Base-by-base conservation (phyloP, 208 protist genomes). In the Acanthamoeba culbertsoni region DNA sequence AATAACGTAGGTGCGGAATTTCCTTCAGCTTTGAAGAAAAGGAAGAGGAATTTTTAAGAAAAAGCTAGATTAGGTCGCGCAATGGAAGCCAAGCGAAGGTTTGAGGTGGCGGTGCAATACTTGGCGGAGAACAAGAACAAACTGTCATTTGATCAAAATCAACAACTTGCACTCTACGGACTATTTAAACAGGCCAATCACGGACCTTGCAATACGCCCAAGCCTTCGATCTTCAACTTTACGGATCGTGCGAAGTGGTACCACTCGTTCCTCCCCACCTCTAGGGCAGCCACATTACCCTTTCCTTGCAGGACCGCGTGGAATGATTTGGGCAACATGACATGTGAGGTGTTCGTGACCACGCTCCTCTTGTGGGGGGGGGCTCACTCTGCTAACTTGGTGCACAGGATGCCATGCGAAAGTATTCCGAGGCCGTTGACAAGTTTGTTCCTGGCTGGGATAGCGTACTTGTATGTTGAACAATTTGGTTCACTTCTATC, bases 161-260 rank as follows among this genome's bases (percentile, higher is more conserved):
- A 90, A 51, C 82, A 90, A 26, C 82, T 90, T 20, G 8, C 53
- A 7, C 43, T 90, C 2, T 90, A 90, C n/a, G 82, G 82, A 14
- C 37, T 90, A 10, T 90, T 90, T 26, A 90, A 90, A 40, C 82
- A 90, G 35, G 57, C 53, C 5, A 90, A 90, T 35, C 48, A 71
- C 26, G 82, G 82, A 35, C 48, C 48, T 1, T 90, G 82, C 82
- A 90, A 40, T 40, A 43, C 33, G n/a, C 35, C 53, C n/a, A 90
- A 90, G 57, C 82, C 82, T 18, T 90, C 82, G 3, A 28, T 90
- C 33, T 90, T 90, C 51, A 23, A 65, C 5, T 48, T 90, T 28
- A 59, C 82, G 4, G 82, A 90, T 31, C 4, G 53, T 28, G 82
- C 82, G 10, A 90, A 90, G 65, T 90, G 82, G 82, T 65, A 16